Evolutionary conservation across 768 basidiomycete species (phyloP), one percentile per base, ranked within the genome.

Genomic region (Psilocybe cyanescens): DNA sequence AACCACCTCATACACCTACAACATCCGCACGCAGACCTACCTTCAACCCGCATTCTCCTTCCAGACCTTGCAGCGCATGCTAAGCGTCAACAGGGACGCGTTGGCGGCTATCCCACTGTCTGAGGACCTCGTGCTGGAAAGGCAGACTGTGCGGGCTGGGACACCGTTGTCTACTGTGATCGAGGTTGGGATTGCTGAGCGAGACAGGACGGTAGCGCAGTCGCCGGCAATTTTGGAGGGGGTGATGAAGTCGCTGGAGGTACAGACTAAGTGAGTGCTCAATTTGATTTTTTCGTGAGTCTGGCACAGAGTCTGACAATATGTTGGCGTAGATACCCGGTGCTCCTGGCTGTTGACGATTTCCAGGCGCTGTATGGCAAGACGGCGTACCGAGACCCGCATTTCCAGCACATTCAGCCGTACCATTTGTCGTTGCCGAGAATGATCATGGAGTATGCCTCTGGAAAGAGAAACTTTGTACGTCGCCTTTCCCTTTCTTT

Each of bases 301-400:
- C 2, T 24, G 1, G 24, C 24, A 24, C 2, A 24, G 24, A 30
- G 30, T 30, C 50, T 24, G 28, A 52, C n/a, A 11, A 1, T 4
- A 11, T 14, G 2, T 24, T 2, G 24, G 30, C n/a, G 30, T 31
- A 95, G 93, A 47, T 78, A 81, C 67, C 94, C 94, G 0, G 90
- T 97, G 2, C 71, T 97, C 5, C 76, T 96, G 31, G 95, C 94
- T 0, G 79, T 96, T 1, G 95, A 97, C 65, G 95, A 97, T 67
- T 86, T 93, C 72, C 95, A 97, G 72, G 82, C 92, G 0, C 73
- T 97, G 28, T 94, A 92, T 68, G 79, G 83, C 69, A 76, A 79
- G 49, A 85, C 90, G 0, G 69, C 76, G 29, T 96, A 96, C 75
- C 84, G 86, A 28, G 88, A 92, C 59, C 90, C 91, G 11, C 86